A percentile compares a stretch with the other conserved stretches of the same genome.
These are phyloP conservation scores for Rhododendron kiyosumense DNA, from an alignment of 148 eudicot genomes.

Conservation along the genomic window DNA sequence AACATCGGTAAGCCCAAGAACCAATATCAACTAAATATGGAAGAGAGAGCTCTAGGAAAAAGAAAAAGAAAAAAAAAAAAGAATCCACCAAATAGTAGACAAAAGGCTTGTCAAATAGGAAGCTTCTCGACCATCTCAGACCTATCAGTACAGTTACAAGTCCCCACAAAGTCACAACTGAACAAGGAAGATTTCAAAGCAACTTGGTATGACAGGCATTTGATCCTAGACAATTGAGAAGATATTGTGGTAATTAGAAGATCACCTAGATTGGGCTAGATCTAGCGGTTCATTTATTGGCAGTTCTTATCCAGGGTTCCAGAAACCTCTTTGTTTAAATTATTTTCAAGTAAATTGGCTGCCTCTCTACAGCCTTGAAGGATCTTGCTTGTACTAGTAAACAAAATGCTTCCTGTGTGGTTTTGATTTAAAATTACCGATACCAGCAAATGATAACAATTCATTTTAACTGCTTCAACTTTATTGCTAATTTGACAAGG, in stretches of 20 bases:
- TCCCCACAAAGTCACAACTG: neutral
- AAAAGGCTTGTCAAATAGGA: neutral
- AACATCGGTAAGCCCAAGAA: neutral
- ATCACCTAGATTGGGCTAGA: slow-evolving; percentile 2
- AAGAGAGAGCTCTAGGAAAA: neutral
- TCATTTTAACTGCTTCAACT: neutral
- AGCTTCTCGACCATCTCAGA: neutral
- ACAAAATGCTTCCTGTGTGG: neutral
- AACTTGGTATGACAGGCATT: neutral
- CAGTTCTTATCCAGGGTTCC: neutral
- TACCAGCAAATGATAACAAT: neutral
- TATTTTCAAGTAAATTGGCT: neutral
- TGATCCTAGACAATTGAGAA: neutral
- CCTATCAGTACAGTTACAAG: neutral
- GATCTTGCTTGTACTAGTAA: neutral
- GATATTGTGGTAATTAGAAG: neutral
- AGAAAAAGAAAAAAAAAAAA: neutral
- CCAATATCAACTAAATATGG: neutral
- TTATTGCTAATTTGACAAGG: neutral
- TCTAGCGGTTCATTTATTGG: neutral
- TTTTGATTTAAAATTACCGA: neutral
- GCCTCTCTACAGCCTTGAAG: neutral
- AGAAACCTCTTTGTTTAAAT: neutral
- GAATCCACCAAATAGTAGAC: neutral
- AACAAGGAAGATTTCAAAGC: neutral